Base-by-base conservation (phyloP, 2,329 filamentous ascomycete species). In the Acephala macrosclerotiorum region DNA sequence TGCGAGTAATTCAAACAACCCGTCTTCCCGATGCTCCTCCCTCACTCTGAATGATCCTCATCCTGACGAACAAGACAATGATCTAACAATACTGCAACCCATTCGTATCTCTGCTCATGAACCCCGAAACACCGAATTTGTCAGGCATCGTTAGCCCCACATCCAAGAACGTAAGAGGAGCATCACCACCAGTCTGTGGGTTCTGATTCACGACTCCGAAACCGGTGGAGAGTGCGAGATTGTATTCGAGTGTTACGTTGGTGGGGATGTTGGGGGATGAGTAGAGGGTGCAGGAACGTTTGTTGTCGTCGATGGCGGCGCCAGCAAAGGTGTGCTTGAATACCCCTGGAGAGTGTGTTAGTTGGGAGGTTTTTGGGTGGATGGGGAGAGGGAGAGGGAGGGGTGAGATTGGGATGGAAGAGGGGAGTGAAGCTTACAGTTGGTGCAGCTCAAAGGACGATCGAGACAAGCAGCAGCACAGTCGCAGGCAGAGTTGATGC, bases 281-380 rank as follows among this genome's bases (percentile, higher is more conserved):
- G 58, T 67, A 67, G 4, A 67, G 58, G 4, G 65, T 67, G 42
- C 65, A 67, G n/a, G 49, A 58, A n/a, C 61, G 57, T 26, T 61
- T 51, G 20, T 53, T 53, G 25, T 51, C 16, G 49, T 67, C 65
- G 14, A 59, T 26, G 20, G 29, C 26, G 29, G 58, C 42, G 38
- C 38, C 38, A 5, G 40, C 40, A 58, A 67, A 64, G 16, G 61
- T 67, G 53, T 64, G 58, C 35, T 67, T 67, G 58, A 53, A 67
- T 35, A 67, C 65, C 65, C 65, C n/a, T n/a, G n/a, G n/a, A n/a
- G n/a, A n/a, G n/a, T n/a, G n/a, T n/a, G n/a, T n/a, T n/a, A n/a
- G n/a, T n/a, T n/a, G n/a, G n/a, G n/a, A n/a, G n/a, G n/a, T n/a
- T n/a, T n/a, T n/a, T n/a, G n/a, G n/a, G n/a, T n/a, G n/a, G n/a